Percentiles rank a stretch among this genome's conserved stretches.
Evolutionary conservation across 495 filamentous ascomycete species (phyloP).

Genomic region (Thermochaetoides thermophila): DNA sequence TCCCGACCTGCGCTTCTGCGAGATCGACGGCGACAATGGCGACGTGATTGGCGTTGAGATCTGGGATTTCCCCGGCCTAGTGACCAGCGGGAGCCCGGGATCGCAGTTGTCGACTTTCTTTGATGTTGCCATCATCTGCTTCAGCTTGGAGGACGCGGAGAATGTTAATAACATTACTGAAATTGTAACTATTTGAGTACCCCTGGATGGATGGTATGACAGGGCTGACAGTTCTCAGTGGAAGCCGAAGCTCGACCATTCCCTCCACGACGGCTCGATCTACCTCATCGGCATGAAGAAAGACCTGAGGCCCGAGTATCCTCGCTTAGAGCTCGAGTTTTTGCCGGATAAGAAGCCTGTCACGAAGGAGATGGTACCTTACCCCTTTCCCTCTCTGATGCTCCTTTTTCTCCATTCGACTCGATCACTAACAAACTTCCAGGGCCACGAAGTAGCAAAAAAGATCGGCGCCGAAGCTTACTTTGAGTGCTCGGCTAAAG

Average conservation of each 20-base stretch:
- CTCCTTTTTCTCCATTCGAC: background rate
- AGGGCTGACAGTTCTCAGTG: too few relatives aligned
- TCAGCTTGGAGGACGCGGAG: constrained; percentile 10
- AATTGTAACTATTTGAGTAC: too few relatives aligned
- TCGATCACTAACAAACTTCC: background rate
- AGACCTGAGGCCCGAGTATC: constrained; percentile 6
- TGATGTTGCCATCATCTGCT: constrained; percentile 19
- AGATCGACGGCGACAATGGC: too few relatives aligned
- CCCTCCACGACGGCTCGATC: constrained; percentile 10
- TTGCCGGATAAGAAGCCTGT: background rate
- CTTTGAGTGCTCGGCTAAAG: constrained; percentile 14
- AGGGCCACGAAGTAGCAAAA: too few relatives aligned
- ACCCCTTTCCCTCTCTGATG: background rate
- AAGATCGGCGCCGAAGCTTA: constrained; percentile 8
- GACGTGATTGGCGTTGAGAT: too few relatives aligned
- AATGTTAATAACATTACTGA: constrained; percentile 4
- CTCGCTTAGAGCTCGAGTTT: background rate
- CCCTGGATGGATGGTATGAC: too few relatives aligned
- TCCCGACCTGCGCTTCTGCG: too few relatives aligned
- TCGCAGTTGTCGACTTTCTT: constrained; percentile 12
- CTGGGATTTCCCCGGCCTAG: constrained; percentile 17
- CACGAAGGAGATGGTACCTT: background rate
- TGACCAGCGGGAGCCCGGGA: background rate
- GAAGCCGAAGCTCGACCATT: constrained; percentile 13
- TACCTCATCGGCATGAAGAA: constrained; percentile 17